phyloP scores from a whole-genome alignment of 768 basidiomycete species.

The Chalciporus piperatus region DNA sequence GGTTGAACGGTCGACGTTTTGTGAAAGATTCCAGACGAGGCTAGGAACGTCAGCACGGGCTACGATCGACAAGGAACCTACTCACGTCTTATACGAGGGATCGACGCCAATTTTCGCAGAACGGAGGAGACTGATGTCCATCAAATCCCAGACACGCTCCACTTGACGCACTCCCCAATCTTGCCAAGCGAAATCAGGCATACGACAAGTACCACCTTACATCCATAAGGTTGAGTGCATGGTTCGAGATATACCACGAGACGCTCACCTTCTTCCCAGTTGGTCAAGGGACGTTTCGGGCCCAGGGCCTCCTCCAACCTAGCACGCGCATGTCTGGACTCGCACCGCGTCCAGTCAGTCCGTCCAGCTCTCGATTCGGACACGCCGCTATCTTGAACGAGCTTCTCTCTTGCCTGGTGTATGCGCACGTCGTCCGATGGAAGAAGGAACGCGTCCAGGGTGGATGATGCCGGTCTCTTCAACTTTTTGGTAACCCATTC shows the following conservation, averaged over 20 bases:
- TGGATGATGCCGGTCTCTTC: conserved; percentile 81
- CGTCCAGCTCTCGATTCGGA: conserved; percentile 69
- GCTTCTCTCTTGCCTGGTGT: conserved; percentile 81
- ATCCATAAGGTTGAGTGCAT: background rate
- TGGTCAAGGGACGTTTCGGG: conserved; percentile 79
- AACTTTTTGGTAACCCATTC: conserved; percentile 56
- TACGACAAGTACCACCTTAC: conserved; percentile 75
- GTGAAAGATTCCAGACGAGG: conserved; percentile 93
- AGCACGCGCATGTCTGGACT: conserved; percentile 86
- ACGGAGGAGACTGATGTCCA: conserved; percentile 87
- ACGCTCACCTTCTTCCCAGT: conserved; percentile 83
- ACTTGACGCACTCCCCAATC: conserved; percentile 94
- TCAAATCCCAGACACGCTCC: conserved; percentile 91
- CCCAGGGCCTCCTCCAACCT: conserved; percentile 83
- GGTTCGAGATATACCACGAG: background rate
- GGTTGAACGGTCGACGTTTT: conserved; percentile 92
- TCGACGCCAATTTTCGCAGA: conserved; percentile 80
- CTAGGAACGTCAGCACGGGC: conserved; percentile 36
- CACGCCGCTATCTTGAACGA: conserved; percentile 67
- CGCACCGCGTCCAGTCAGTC: conserved; percentile 90
- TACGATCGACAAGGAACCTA: conserved; percentile 5
- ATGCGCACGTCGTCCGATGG: conserved; percentile 90
- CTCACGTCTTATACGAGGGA: conserved; percentile 85
- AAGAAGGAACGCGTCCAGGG: conserved; percentile 89
- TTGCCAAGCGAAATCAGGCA: conserved; percentile 88